Evolutionary conservation across 768 basidiomycete genomes (phyloP).

Genomic region (Amanita inopinata): DNA sequence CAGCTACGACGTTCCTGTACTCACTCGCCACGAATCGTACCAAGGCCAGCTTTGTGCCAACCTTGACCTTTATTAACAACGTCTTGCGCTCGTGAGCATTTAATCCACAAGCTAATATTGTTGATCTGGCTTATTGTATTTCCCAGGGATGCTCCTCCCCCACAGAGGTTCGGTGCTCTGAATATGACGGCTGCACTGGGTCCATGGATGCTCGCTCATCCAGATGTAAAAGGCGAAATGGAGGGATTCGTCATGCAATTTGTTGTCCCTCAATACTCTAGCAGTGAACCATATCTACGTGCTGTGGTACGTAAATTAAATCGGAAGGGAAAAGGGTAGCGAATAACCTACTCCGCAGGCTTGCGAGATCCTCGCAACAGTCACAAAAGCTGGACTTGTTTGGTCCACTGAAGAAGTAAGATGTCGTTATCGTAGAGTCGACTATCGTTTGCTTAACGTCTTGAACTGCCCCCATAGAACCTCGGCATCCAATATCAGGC

Average conservation of each 20-base stretch:
- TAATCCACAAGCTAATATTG: background rate
- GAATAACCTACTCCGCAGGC: slow-evolving; percentile 34
- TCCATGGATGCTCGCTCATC: slow-evolving; percentile 76
- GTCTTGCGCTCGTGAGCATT: slow-evolving; percentile 54
- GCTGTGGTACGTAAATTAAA: slow-evolving; percentile 71
- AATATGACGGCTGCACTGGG: slow-evolving; percentile 74
- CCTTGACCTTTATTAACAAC: slow-evolving; percentile 67
- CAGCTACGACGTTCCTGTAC: slow-evolving; percentile 74
- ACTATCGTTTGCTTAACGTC: slow-evolving; percentile 2
- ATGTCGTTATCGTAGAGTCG: slow-evolving; percentile 1
- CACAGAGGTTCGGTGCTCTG: slow-evolving; percentile 76
- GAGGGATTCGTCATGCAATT: slow-evolving; percentile 68
- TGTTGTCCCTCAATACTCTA: slow-evolving; percentile 64
- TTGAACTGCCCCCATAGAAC: slow-evolving; percentile 28
- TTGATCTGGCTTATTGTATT: slow-evolving; percentile 1
- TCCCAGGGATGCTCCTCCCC: slow-evolving; percentile 34
- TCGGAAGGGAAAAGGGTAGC: too few species aligned
- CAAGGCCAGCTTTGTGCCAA: slow-evolving; percentile 72
- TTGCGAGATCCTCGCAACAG: slow-evolving; percentile 69
- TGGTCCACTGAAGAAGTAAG: slow-evolving; percentile 59
- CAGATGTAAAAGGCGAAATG: slow-evolving; percentile 67
- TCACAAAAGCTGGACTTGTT: slow-evolving; percentile 57
- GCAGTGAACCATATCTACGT: slow-evolving; percentile 62
- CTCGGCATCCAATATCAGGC: slow-evolving; percentile 56
- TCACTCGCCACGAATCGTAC: slow-evolving; percentile 71